Percentiles rank a stretch among this genome's conserved stretches.
These are phyloP conservation scores for Eimeria acervulina DNA, from an alignment of 169 alveolate genomes.

Conservation along the genomic window DNA sequence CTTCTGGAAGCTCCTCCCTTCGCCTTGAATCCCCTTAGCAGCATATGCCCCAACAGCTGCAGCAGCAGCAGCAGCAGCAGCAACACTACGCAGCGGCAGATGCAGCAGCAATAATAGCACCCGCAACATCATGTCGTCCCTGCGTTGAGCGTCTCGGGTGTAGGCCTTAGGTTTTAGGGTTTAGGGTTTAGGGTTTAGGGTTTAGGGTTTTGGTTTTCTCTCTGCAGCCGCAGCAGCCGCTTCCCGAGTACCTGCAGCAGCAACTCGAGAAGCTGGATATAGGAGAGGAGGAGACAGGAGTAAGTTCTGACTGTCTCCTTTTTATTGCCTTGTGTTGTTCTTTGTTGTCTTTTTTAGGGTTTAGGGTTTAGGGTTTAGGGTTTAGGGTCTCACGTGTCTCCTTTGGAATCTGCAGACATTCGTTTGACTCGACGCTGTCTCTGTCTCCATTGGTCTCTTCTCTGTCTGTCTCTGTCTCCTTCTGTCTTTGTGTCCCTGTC, in stretches of 20 bases:
- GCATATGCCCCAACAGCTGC: too few relatives aligned
- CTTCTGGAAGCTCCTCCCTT: background rate
- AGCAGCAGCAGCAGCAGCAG: background rate
- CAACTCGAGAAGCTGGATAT: background rate
- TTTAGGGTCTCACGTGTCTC: too few relatives aligned
- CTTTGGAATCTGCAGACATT: too few relatives aligned
- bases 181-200: slow-evolving; percentile 18
- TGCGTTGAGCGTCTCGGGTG: background rate
- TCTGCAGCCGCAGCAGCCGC: background rate
- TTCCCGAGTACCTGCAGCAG: background rate
- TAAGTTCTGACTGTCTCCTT: background rate
- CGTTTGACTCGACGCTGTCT: too few relatives aligned
- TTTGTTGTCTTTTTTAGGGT: too few relatives aligned
- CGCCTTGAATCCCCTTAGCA: too few relatives aligned
- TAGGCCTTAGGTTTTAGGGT: background rate
- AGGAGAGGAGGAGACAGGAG: background rate
- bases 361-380: too few relatives aligned
- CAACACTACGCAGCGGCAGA: background rate
- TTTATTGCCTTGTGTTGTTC: too few relatives aligned
- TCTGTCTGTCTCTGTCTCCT: background rate
- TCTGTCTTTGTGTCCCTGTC: too few relatives aligned
- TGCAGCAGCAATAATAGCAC: background rate
- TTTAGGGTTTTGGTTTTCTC: background rate
- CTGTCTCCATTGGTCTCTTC: background rate
- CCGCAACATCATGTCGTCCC: background rate